Conservation (phyloP, 169 alveolate species). For the Ichthyophthirius multifiliis region DNA sequence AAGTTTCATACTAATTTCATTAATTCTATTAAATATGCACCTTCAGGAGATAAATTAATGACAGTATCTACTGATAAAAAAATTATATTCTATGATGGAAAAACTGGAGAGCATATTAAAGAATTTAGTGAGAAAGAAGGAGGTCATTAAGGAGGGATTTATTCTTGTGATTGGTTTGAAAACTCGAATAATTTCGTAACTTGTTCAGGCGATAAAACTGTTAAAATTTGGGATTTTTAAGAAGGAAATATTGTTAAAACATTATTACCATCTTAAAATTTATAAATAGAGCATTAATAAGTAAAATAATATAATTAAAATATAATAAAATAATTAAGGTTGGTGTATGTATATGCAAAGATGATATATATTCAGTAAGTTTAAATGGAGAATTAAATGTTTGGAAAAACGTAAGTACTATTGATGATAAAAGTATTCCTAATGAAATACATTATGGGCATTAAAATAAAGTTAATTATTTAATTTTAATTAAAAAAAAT, state of each 20-base stretch:
- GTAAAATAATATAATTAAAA: neutral
- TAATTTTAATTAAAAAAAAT: neutral
- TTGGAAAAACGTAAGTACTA: neutral
- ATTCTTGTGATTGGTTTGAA: conserved; percentile 46
- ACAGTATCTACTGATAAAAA: conserved; percentile 51
- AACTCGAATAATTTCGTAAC: conserved; percentile 32
- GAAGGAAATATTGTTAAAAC: conserved; percentile 33
- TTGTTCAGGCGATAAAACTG: conserved; percentile 37
- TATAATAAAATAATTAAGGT: neutral
- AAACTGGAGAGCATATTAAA: conserved; percentile 30
- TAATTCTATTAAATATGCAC: conserved; percentile 23
- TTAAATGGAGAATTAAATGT: neutral
- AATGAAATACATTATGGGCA: neutral
- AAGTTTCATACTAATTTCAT: conserved; percentile 34
- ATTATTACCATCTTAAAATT: neutral
- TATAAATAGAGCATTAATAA: conserved; percentile 22
- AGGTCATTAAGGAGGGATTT: conserved; percentile 47
- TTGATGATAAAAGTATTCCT: neutral
- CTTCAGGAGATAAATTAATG: conserved; percentile 39
- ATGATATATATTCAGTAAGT: neutral
- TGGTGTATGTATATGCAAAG: neutral
- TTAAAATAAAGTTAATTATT: neutral
- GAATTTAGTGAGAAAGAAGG: conserved; percentile 30
- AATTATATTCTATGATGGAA: conserved; percentile 35
- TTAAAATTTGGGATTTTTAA: conserved; percentile 44